Percentiles rank a stretch among this genome's conserved stretches.
Evolutionary conservation across 805 yeast genomes (phyloP).

Genomic region (Teunomyces kruisii): DNA sequence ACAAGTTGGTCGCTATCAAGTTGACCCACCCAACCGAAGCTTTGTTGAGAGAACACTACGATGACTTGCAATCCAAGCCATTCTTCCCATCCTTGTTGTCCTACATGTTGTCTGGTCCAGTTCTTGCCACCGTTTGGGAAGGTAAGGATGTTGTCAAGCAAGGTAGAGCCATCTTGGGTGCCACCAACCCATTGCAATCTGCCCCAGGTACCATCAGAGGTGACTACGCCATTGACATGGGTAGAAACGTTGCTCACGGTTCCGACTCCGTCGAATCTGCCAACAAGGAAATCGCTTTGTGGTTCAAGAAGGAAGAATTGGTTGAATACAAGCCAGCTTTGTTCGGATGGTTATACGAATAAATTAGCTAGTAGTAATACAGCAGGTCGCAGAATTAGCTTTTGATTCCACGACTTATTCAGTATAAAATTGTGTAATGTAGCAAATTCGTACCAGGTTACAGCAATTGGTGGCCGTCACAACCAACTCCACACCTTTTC

Average conservation of each 20-base stretch:
- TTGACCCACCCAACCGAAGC: conserved; percentile 83
- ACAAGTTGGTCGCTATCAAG: conserved; percentile 95
- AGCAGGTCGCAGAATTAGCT: neutral
- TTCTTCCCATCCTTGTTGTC: conserved; percentile 96
- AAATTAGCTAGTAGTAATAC: conserved; percentile 24
- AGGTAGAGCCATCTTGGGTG: conserved; percentile 97
- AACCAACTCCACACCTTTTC: too few species aligned
- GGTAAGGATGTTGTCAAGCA: conserved; percentile 99
- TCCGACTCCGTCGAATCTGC: conserved; percentile 99
- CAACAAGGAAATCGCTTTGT: conserved; percentile 88
- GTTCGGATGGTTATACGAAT: conserved; percentile 93
- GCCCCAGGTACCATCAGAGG: conserved; percentile 99
- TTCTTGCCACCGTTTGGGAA: conserved; percentile 99
- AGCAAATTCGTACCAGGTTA: too few species aligned
- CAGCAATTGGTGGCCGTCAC: too few species aligned
- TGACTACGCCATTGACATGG: conserved; percentile 97
- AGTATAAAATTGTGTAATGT: neutral
- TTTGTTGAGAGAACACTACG: conserved; percentile 90
- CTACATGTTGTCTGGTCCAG: conserved; percentile 98
- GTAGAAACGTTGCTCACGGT: conserved; percentile 99
- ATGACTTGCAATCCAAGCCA: conserved; percentile 92
- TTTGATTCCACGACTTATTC: too few species aligned
- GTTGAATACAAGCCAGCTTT: conserved; percentile 86
- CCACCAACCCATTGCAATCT: conserved; percentile 96
- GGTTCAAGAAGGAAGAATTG: conserved; percentile 98